A percentile compares a stretch with the other conserved stretches of the same genome.
Conservation (phyloP, 495 filamentous ascomycete genomes). For the Trypethelium eluteriae region DNA sequence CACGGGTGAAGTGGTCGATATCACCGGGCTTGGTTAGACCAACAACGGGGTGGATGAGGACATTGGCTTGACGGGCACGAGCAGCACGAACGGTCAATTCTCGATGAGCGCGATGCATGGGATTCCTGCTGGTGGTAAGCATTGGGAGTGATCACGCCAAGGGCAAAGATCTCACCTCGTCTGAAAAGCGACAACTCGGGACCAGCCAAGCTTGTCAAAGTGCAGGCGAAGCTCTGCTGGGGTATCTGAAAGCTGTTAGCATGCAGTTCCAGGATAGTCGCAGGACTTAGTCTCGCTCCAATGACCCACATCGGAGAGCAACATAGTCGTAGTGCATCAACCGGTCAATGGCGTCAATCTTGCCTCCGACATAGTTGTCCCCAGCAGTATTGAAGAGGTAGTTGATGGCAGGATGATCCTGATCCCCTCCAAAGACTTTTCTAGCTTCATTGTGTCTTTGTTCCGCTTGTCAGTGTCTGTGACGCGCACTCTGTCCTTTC, state of each 20-base stretch:
- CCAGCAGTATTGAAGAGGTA: conserved; percentile 72
- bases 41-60: conserved; percentile 97
- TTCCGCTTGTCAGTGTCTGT: conserved; percentile 27
- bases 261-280: neutral
- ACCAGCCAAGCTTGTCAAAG: conserved; percentile 99
- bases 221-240: conserved; percentile 90
- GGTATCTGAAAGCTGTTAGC: conserved; percentile 52
- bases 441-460: conserved; percentile 75
- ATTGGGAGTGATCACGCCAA: neutral
- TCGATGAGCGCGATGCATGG: conserved; percentile 97
- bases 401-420: conserved; percentile 84
- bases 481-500: neutral
- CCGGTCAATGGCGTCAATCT: conserved; percentile 86
- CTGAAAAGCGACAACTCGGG: conserved; percentile 94
- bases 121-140: conserved; percentile 53
- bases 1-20: conserved; percentile 99
- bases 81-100: conserved; percentile 96
- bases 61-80: conserved; percentile 89
- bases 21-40: conserved; percentile 97
- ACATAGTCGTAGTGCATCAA: conserved; percentile 99
- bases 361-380: conserved; percentile 91
- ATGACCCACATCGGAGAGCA: conserved; percentile 75
- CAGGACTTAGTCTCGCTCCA: neutral
- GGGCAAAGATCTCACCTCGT: conserved; percentile 42
- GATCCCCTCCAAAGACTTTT: conserved; percentile 90